Evolutionary conservation across 495 filamentous ascomycete species (phyloP).

Genomic region (Hypoxylon perforatum): DNA sequence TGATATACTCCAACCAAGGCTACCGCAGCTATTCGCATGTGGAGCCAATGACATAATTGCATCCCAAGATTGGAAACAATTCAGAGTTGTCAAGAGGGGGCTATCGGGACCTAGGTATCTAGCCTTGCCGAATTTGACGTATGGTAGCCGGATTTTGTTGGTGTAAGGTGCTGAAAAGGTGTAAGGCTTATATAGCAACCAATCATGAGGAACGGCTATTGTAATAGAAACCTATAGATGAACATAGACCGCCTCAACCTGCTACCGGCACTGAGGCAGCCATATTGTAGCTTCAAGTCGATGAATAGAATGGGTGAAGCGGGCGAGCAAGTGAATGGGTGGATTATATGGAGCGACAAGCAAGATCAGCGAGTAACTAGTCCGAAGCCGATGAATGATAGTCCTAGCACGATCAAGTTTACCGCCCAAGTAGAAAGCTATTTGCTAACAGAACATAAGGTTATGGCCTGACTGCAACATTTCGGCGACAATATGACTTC

Average conservation of each 20-base stretch:
- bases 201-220: constrained; percentile 17
- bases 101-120: constrained; percentile 33
- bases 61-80: constrained; percentile 23
- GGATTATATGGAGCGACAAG: constrained; percentile 22
- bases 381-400: constrained; percentile 8
- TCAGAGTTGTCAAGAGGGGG: constrained; percentile 20
- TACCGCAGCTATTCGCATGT: constrained; percentile 14
- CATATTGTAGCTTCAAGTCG: constrained; percentile 17
- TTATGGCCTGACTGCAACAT: neutral
- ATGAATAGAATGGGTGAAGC: constrained; percentile 14
- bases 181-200: constrained; percentile 22
- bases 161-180: constrained; percentile 8
- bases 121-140: constrained; percentile 36
- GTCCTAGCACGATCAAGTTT: constrained; percentile 1
- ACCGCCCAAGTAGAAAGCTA: constrained; percentile 1
- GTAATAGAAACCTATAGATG: constrained; percentile 30
- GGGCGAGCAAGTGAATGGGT: constrained; percentile 25
- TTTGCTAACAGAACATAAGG: neutral
- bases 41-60: constrained; percentile 40
- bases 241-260: constrained; percentile 19
- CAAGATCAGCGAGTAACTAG: constrained; percentile 30
- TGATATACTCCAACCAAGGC: constrained; percentile 6
- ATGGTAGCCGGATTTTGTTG: constrained; percentile 17
- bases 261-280: constrained; percentile 1
- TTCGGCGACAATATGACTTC: neutral